Evolutionary conservation across 805 yeast genomes (phyloP), one percentile per base, ranked within the genome.

Genomic region (Wickerhamomyces mucosus): DNA sequence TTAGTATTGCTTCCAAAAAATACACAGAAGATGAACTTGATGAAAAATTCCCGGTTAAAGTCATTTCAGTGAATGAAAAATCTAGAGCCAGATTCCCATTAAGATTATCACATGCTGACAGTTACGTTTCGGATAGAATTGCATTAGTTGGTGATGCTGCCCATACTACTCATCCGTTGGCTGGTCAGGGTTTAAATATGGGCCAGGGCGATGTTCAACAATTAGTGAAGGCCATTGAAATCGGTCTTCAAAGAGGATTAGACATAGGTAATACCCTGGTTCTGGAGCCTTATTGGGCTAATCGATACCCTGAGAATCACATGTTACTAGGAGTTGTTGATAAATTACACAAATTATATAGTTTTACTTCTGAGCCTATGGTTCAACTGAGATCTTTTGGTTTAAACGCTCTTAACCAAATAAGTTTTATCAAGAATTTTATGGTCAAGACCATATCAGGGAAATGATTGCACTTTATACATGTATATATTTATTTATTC

Each of bases 121-220:
- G 81, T 1, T 92, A 92, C 51, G 75, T 84, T 14, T 74, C 74
- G 3, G 88, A 82, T 4, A 66, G 97, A 42, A 69, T 89, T 19
- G 97, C 96, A 0, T 60, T 92, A n/a, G 82, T 89, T 8, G 98
- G 98, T 17, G 98, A 92, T 57, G 97, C 98, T 2, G 97, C 97
- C 0, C 98, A 92, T 47, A 80, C 96, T 0, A 84, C 95, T 2
- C 97, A 92, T 53, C 98, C 98, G 3, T 65, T 92, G 37, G 96
- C 96, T 4, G 98, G 98, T 8, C 98, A 92, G 58, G 98, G 98
- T 17, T 68, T 92, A 35, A 92, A 92, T 55, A 86, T 89, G 95
- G 98, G 98, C 15, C 96, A 88, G 54, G 78, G 80, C 18, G 98
- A 92, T 52, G 96, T 84, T 2, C 75, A 77, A 36, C 61, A 77